Evolutionary conservation across 805 yeast genomes (phyloP).

Genomic region (Candida manassasensis): DNA sequence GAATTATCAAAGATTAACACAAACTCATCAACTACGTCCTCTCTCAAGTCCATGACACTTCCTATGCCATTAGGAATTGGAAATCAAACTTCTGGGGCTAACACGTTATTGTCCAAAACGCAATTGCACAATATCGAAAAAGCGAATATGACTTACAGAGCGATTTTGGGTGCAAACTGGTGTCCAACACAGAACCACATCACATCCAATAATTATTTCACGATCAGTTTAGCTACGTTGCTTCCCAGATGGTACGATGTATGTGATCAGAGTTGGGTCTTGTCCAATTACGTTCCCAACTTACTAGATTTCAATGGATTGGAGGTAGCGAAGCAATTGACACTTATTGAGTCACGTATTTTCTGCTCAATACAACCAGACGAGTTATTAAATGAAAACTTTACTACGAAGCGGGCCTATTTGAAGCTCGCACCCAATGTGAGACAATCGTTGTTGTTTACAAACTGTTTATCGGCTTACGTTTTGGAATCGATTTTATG

Average conservation of each 20-base stretch:
- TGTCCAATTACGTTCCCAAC: constrained; percentile 48
- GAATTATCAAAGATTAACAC: constrained; percentile 50
- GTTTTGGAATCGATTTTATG: constrained; percentile 66
- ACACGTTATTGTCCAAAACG: constrained; percentile 31
- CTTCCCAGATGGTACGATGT: constrained; percentile 46
- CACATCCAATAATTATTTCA: constrained; percentile 25
- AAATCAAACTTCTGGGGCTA: constrained; percentile 36
- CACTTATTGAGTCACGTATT: constrained; percentile 64
- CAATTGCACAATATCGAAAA: constrained; percentile 45
- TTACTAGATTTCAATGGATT: constrained; percentile 59
- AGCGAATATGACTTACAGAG: constrained; percentile 49
- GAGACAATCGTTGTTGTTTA: constrained; percentile 56
- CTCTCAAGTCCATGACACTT: constrained; percentile 35
- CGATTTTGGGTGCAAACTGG: constrained; percentile 49
- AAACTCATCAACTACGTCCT: constrained; percentile 40
- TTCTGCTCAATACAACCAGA: constrained; percentile 60
- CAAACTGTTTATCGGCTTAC: constrained; percentile 67
- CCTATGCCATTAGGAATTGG: constrained; percentile 43
- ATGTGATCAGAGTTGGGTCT: constrained; percentile 55
- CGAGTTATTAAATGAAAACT: constrained; percentile 64
- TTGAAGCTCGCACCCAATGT: constrained; percentile 61
- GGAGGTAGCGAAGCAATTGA: constrained; percentile 73
- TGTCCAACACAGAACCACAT: constrained; percentile 25
- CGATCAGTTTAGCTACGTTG: constrained; percentile 30
- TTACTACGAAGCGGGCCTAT: constrained; percentile 54